Percentiles rank a stretch among this genome's conserved stretches.
These are phyloP conservation scores for Yarrowia deformans DNA, from an alignment of 805 yeast species.

Conservation along the genomic window DNA sequence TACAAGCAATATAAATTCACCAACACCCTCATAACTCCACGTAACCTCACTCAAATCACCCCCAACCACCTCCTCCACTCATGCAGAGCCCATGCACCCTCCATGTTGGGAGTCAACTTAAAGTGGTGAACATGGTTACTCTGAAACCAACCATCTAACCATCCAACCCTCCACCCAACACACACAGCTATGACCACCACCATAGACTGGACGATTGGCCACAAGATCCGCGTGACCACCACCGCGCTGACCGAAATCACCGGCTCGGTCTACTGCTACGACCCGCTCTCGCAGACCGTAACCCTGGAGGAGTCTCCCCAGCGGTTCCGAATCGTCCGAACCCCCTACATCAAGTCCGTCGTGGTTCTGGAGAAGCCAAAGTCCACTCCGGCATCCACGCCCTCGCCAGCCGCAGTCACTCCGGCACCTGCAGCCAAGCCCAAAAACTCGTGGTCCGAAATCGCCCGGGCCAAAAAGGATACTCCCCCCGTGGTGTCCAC, in stretches of 20 bases:
- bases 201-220: conserved; percentile 38
- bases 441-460: conserved; percentile 39
- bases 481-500: conserved; percentile 24
- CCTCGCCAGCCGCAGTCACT: neutral
- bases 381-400: conserved; percentile 39
- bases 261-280: conserved; percentile 72
- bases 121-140: conserved; percentile 18
- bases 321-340: conserved; percentile 61
- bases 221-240: conserved; percentile 64
- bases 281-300: conserved; percentile 57
- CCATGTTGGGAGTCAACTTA: conserved; percentile 12
- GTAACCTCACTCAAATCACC: no score
- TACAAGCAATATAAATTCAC: neutral
- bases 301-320: conserved; percentile 49
- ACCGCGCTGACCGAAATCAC: conserved; percentile 61
- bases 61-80: no score
- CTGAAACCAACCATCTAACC: neutral
- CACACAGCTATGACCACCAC: conserved; percentile 17
- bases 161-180: neutral
- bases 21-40: neutral
- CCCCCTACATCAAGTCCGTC: conserved; percentile 63
- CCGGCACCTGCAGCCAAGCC: conserved; percentile 23
- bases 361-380: conserved; percentile 56
- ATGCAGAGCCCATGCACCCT: neutral
- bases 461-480: conserved; percentile 37